Conservation (phyloP, 345 rosid species). For the Cardamine occulta region DNA sequence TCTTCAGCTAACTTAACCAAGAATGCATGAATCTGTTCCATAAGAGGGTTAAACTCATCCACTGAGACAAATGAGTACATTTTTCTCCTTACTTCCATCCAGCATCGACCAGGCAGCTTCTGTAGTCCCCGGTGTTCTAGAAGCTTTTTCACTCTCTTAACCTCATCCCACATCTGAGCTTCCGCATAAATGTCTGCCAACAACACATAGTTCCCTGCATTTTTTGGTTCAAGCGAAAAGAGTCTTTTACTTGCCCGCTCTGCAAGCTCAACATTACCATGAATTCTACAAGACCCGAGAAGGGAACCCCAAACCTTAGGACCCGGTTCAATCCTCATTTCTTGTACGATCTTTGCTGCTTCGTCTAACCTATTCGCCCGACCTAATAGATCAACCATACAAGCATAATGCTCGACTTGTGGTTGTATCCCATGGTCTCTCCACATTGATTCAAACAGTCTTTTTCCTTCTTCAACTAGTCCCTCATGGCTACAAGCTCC, state of each 20-base stretch:
- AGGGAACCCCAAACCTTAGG: slow-evolving; percentile 92
- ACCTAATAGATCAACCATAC: slow-evolving; percentile 97
- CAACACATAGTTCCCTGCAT: slow-evolving; percentile 80
- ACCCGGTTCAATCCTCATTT: slow-evolving; percentile 74
- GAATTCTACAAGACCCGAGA: slow-evolving; percentile 88
- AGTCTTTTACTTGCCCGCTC: slow-evolving; percentile 75
- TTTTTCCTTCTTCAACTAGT: slow-evolving; percentile 79
- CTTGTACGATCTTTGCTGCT: slow-evolving; percentile 70
- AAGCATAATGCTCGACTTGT: slow-evolving; percentile 85
- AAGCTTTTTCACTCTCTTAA: slow-evolving; percentile 69
- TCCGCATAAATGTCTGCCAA: slow-evolving; percentile 78
- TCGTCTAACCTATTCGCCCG: slow-evolving; percentile 85
- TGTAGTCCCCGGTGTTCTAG: slow-evolving; percentile 59
- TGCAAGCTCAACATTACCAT: slow-evolving; percentile 79
- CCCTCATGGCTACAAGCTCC: slow-evolving; percentile 98
- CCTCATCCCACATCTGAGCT: slow-evolving; percentile 79
- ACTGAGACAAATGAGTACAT: slow-evolving; percentile 64
- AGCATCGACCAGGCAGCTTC: slow-evolving; percentile 80
- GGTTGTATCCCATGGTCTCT: slow-evolving; percentile 64
- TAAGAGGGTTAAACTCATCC: slow-evolving; percentile 73
- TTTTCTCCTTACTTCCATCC: slow-evolving; percentile 73
- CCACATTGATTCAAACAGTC: slow-evolving; percentile 63
- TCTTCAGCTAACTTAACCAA: slow-evolving; percentile 63
- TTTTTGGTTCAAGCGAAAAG: slow-evolving; percentile 72
- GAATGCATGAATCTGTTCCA: slow-evolving; percentile 71